Conservation (phyloP, 768 basidiomycete genomes). For the Lactifluus volemus region DNA sequence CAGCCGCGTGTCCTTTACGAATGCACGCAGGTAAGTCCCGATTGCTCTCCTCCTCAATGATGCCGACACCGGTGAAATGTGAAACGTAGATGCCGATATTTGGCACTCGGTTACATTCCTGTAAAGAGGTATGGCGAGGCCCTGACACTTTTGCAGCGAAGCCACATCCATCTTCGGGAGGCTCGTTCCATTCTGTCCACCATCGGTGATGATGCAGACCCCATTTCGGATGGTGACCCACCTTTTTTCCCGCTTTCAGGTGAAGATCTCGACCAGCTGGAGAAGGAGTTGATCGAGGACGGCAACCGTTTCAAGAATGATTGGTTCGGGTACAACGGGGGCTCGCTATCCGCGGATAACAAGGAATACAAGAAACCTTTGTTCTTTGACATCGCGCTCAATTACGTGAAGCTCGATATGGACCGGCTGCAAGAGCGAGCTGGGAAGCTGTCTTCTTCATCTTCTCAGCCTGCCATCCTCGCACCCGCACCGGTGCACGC, state of each 20-base stretch:
- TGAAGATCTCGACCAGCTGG: conserved; percentile 42
- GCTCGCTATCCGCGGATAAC: conserved; percentile 34
- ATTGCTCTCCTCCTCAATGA: background rate
- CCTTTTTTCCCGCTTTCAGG: conserved; percentile 48
- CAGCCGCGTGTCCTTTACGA: conserved; percentile 61
- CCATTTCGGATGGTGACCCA: conserved; percentile 34
- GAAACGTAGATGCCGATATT: conserved; percentile 53
- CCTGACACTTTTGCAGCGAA: conserved; percentile 61
- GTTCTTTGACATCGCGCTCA: conserved; percentile 92
- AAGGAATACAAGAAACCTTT: conserved; percentile 68
- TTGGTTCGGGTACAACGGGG: conserved; percentile 77
- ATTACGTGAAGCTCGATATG: conserved; percentile 85
- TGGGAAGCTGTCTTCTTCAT: conserved; percentile 39
- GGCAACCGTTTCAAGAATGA: conserved; percentile 52
- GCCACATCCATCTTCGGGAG: conserved; percentile 67
- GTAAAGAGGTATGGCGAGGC: conserved; percentile 67
- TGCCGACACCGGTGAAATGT: conserved; percentile 1
- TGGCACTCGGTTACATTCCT: conserved; percentile 65
- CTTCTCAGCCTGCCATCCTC: conserved; percentile 20
- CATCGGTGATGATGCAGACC: conserved; percentile 32
- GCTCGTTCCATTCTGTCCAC: conserved; percentile 45
- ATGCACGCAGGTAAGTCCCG: conserved; percentile 54
- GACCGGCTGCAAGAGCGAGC: conserved; percentile 61
- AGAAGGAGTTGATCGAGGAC: conserved; percentile 39
- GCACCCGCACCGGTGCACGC: conserved; percentile 20